Evolutionary conservation across 2,329 filamentous ascomycete genomes (phyloP).

Genomic region (Trichoderma hamatum): DNA sequence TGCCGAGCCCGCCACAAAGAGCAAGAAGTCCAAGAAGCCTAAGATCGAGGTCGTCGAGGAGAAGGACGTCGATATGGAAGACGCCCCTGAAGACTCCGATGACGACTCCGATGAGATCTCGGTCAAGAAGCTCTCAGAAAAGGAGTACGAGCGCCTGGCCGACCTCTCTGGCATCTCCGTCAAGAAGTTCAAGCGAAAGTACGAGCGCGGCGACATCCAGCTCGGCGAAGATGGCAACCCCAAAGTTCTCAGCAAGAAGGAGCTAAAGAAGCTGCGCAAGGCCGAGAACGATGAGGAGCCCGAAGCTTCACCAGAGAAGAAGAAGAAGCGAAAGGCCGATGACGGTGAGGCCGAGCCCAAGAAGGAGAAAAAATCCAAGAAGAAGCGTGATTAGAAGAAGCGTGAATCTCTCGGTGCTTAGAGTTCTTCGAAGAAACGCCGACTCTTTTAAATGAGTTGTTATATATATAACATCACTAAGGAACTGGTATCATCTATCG

Average conservation of each 20-base stretch:
- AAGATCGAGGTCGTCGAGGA: constrained; percentile 47
- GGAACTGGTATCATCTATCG: neutral
- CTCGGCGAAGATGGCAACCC: constrained; percentile 67
- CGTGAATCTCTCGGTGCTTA: constrained; percentile 43
- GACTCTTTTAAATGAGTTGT: neutral
- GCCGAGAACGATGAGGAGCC: constrained; percentile 49
- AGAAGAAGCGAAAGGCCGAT: constrained; percentile 75
- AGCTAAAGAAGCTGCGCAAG: constrained; percentile 73
- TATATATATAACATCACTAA: neutral
- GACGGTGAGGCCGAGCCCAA: constrained; percentile 63
- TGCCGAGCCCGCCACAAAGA: constrained; percentile 32
- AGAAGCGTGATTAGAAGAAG: constrained; percentile 52
- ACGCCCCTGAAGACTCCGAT: constrained; percentile 41
- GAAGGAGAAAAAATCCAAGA: constrained; percentile 61
- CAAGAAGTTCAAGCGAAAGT: constrained; percentile 78
- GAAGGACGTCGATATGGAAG: constrained; percentile 50
- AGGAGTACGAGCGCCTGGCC: constrained; percentile 62
- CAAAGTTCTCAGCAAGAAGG: constrained; percentile 72
- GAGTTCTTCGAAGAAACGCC: constrained; percentile 29
- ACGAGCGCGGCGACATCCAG: constrained; percentile 73
- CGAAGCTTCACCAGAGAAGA: constrained; percentile 41
- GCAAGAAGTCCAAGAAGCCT: constrained; percentile 50
- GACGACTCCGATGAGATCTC: constrained; percentile 39
- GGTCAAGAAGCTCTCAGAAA: constrained; percentile 54
- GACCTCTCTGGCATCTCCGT: constrained; percentile 69